Conservation (phyloP, 371 early-diverging fungal genomes). For the Apophysomyces elegans region DNA sequence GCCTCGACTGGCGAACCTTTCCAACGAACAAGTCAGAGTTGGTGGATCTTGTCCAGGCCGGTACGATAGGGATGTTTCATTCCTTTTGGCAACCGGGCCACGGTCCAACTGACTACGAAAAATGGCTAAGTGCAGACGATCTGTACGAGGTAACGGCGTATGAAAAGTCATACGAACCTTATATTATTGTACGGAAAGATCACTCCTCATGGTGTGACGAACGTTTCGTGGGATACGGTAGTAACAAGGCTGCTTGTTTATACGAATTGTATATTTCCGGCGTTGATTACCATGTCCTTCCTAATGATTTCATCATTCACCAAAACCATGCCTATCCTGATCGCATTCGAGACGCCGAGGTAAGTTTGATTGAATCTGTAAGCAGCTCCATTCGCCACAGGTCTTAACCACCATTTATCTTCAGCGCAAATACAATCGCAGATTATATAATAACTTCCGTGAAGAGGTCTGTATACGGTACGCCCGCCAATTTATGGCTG, state of each 20-base stretch:
- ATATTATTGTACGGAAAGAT: constrained; percentile 58
- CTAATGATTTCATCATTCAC: constrained; percentile 64
- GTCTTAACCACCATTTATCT: not conserved
- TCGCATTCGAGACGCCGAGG: constrained; percentile 57
- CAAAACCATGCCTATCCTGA: constrained; percentile 66
- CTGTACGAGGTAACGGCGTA: constrained; percentile 59
- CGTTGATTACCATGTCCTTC: constrained; percentile 60
- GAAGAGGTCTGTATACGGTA: constrained; percentile 66
- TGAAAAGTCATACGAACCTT: constrained; percentile 65
- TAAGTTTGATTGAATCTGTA: constrained; percentile 18
- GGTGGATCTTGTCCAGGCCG: constrained; percentile 33
- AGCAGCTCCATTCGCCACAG: not conserved
- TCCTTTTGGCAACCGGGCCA: constrained; percentile 60
- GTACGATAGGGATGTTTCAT: constrained; percentile 60
- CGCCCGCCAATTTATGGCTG: constrained; percentile 54
- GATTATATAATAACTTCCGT: constrained; percentile 60
- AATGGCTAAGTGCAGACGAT: constrained; percentile 46
- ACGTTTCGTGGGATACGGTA: constrained; percentile 68
- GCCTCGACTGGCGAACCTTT: constrained; percentile 51
- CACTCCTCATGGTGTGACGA: constrained; percentile 68
- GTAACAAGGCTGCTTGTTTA: constrained; percentile 70
- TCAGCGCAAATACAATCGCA: constrained; percentile 55
- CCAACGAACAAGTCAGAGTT: constrained; percentile 51
- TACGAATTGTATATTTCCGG: constrained; percentile 69
- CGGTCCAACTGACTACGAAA: constrained; percentile 59